phyloP scores from a whole-genome alignment of 2,329 filamentous ascomycete genomes.

The Pestalotiopsis sp. region DNA sequence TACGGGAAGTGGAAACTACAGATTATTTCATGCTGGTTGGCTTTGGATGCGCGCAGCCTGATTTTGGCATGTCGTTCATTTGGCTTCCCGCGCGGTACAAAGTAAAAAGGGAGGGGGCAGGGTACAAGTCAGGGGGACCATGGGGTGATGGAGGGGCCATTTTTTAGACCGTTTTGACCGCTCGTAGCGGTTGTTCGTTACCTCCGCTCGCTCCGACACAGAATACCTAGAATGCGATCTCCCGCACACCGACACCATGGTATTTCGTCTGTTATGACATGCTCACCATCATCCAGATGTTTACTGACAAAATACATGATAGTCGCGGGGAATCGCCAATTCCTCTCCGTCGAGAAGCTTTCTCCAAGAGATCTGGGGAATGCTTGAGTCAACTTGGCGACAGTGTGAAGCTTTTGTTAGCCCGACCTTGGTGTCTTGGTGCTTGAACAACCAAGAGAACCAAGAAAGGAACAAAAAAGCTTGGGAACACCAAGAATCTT shows the following conservation, averaged over 20 bases:
- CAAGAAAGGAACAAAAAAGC: too few relatives aligned
- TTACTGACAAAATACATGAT: background rate
- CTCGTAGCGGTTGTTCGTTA: too few relatives aligned
- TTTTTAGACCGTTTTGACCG: too few relatives aligned
- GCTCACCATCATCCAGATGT: background rate
- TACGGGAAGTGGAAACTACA: background rate
- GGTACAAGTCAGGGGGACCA: too few relatives aligned
- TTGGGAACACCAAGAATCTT: background rate
- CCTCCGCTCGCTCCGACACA: too few relatives aligned
- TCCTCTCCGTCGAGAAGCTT: background rate
- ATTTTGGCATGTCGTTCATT: constrained; percentile 12
- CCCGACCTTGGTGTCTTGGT: background rate
- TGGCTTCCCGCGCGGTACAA: too few relatives aligned
- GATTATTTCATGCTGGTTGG: background rate
- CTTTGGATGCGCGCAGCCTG: constrained; percentile 9
- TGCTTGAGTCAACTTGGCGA: background rate
- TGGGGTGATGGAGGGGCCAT: too few relatives aligned
- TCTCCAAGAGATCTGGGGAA: background rate
- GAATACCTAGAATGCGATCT: too few relatives aligned
- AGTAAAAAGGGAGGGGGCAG: too few relatives aligned
- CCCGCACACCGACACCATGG: too few relatives aligned
- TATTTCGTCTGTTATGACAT: background rate
- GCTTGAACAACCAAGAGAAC: background rate
- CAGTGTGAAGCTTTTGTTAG: background rate
- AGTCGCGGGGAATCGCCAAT: too few relatives aligned